These are phyloP conservation scores for Oryza longistaminata DNA, from an alignment of 176 grass and related monocot genomes.

Conservation along the genomic window DNA sequence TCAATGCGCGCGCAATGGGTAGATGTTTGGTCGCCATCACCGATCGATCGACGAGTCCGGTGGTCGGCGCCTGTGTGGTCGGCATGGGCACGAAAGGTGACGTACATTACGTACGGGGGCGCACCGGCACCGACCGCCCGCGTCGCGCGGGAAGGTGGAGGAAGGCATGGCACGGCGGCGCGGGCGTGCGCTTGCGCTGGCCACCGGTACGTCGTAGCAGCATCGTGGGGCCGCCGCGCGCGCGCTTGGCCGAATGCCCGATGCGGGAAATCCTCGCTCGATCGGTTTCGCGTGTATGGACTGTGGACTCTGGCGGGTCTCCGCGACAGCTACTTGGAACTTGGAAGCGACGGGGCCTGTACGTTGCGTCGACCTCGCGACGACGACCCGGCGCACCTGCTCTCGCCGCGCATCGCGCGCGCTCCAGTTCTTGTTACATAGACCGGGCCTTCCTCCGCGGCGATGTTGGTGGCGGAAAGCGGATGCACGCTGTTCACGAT, in stretches of 20 bases:
- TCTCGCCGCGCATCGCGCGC: no score
- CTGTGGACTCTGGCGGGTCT: neutral
- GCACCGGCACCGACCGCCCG: no score
- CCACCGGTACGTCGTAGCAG: neutral
- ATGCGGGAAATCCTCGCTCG: neutral
- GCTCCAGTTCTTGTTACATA: no score
- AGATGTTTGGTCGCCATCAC: conserved; percentile 3
- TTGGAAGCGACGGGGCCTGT: neutral
- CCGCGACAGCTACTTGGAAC: neutral
- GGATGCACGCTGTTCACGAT: no score
- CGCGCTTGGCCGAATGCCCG: neutral
- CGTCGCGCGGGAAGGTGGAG: no score
- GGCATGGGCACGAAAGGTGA: neutral
- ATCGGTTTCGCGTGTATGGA: neutral
- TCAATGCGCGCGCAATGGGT: no score
- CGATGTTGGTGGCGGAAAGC: no score
- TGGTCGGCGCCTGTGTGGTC: neutral
- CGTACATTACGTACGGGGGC: neutral
- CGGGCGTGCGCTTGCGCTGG: no score
- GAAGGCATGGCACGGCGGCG: no score
- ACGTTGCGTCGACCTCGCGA: no score
- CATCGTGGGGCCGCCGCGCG: neutral
- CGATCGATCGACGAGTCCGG: neutral
- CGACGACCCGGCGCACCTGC: no score
- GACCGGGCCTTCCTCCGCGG: no score